Evolutionary conservation across 2,329 filamentous ascomycete species (phyloP).

Genomic region (Aspergillus intermedius): DNA sequence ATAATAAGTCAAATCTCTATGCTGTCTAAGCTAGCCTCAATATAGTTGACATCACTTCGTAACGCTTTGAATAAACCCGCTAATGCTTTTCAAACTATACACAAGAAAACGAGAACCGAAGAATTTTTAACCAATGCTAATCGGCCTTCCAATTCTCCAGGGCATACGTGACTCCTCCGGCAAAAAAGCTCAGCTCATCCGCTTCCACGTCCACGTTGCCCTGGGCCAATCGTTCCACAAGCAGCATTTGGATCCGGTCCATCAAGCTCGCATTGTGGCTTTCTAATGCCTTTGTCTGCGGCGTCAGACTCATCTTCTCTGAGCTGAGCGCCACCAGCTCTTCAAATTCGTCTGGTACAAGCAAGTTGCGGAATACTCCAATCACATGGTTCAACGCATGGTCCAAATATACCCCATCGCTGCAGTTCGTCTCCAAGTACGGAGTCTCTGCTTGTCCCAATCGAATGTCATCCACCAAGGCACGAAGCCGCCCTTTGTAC

Average conservation of each 20-base stretch:
- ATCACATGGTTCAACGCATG: conserved; percentile 32
- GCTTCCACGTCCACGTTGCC: conserved; percentile 25
- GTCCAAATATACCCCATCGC: conserved; percentile 30
- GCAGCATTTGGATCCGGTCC: conserved; percentile 28
- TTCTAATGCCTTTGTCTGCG: conserved; percentile 2
- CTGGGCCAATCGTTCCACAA: conserved; percentile 27
- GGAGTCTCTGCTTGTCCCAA: conserved; percentile 25
- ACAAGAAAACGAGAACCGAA: too few species aligned
- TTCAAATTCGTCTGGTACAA: conserved; percentile 30
- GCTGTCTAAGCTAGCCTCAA: too few species aligned
- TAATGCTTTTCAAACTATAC: not conserved
- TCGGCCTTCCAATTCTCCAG: conserved; percentile 16
- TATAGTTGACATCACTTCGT: not conserved
- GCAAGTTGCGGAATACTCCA: conserved; percentile 35
- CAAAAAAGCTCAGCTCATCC: conserved; percentile 36
- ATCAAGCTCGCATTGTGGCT: conserved; percentile 19
- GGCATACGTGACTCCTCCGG: conserved; percentile 31
- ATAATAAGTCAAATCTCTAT: too few species aligned
- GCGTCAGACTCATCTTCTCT: conserved; percentile 10
- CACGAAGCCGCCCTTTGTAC: conserved; percentile 28
- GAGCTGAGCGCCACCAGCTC: conserved; percentile 25
- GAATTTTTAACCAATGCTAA: not conserved
- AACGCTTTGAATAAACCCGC: not conserved
- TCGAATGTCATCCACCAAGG: conserved; percentile 28
- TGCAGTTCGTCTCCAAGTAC: conserved; percentile 26